These are phyloP conservation scores for Epichloe sp. DNA, from an alignment of 2,329 filamentous ascomycete species.

Conservation along the genomic window DNA sequence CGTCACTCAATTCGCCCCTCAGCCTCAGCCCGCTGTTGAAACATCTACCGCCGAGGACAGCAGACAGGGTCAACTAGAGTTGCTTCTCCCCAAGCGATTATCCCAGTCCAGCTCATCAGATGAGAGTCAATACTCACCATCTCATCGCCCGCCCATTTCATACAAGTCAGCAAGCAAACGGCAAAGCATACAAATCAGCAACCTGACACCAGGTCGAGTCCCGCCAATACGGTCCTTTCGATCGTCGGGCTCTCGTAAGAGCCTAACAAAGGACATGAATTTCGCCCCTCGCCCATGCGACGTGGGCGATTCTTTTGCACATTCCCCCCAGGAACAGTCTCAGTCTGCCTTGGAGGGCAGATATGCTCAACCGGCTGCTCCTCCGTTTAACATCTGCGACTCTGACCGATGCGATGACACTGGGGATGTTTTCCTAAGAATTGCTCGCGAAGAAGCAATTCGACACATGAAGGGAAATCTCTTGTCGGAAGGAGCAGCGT, in stretches of 20 bases:
- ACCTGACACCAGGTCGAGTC: constrained; percentile 26
- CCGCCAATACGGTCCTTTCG: constrained; percentile 44
- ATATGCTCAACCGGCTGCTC: background rate
- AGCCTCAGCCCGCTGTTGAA: constrained; percentile 11
- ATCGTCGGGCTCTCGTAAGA: constrained; percentile 44
- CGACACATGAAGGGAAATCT: constrained; percentile 24
- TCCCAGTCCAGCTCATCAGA: constrained; percentile 27
- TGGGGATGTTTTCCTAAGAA: constrained; percentile 45
- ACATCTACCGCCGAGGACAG: constrained; percentile 9
- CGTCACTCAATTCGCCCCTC: background rate
- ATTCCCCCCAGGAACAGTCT: constrained; percentile 34
- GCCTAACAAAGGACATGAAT: constrained; percentile 40
- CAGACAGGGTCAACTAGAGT: constrained; percentile 31
- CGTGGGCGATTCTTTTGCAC: constrained; percentile 27
- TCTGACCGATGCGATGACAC: constrained; percentile 31
- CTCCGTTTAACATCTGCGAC: background rate
- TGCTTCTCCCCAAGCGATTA: constrained; percentile 32
- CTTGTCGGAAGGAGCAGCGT: too few species aligned
- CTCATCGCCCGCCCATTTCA: constrained; percentile 34
- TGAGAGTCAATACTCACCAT: constrained; percentile 31
- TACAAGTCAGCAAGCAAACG: constrained; percentile 29
- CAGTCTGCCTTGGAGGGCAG: constrained; percentile 37
- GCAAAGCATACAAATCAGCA: constrained; percentile 18
- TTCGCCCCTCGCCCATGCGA: constrained; percentile 31
- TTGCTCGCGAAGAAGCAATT: constrained; percentile 39